These are phyloP conservation scores for Xylaria telfairii DNA, from an alignment of 495 filamentous ascomycete genomes.

Conservation along the genomic window DNA sequence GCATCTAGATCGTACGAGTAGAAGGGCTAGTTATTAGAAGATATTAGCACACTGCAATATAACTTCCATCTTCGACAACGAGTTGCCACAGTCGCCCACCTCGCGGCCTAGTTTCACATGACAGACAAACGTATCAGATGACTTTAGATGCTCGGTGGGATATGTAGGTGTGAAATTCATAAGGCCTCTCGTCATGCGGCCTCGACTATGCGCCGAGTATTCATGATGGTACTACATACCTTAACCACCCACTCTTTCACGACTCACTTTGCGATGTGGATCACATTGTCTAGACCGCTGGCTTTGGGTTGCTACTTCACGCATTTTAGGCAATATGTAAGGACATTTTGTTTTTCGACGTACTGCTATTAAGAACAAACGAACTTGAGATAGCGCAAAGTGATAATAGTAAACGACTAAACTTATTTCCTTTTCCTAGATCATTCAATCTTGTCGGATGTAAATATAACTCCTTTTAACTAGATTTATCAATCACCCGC, in stretches of 20 bases:
- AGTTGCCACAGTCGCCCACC: constrained; percentile 11
- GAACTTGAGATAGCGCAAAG: neutral
- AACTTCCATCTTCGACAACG: neutral
- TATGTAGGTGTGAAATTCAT: neutral
- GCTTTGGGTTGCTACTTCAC: neutral
- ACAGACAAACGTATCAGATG: constrained; percentile 2
- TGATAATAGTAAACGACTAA: no score
- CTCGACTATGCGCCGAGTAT: constrained; percentile 1
- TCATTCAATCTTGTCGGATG: neutral
- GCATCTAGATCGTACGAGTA: constrained; percentile 10
- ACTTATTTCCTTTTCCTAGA: neutral
- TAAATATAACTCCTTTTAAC: neutral
- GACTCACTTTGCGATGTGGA: neutral
- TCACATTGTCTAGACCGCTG: no score
- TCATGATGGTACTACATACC: neutral
- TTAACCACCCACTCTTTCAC: neutral
- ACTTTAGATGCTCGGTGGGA: neutral
- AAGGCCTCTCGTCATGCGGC: neutral
- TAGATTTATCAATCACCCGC: neutral
- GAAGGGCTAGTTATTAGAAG: neutral
- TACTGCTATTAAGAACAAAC: neutral
- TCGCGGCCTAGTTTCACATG: neutral
- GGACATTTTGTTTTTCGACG: neutral
- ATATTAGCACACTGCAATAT: neutral
- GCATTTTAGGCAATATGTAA: neutral